Base-by-base conservation (phyloP, 129 eudicot species). In the Pulicaria dysenterica region DNA sequence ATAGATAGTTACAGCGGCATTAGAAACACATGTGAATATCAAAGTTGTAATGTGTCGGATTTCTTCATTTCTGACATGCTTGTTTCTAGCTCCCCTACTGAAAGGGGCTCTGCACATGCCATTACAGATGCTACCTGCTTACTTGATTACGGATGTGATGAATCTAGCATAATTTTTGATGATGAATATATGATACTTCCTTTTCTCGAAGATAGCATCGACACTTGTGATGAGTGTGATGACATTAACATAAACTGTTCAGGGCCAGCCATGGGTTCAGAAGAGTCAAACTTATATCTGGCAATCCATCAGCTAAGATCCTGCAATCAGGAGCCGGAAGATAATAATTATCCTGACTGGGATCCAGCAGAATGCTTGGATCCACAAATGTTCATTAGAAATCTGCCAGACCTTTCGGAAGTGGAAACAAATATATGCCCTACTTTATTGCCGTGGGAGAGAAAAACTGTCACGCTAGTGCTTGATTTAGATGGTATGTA, bases 401-500 rank as follows among this genome's bases (percentile, higher is more conserved):
- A 79, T 78, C 49, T 87, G 15, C 95, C 95, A 4, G 95, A 93
- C 50, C 78, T 87, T 50, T 75, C 87, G 4, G 91, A 90, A 58
- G 78, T 61, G 64, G 85, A 78, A 54, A 64, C 83, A 57, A 80
- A 60, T 77, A 57, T 74, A 50, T 65, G 55, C 66, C 83, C 95
- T 15, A 55, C 81, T 49, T 12, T 55, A 6, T 49, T 73, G 34
- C 76, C 75, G 0, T 60, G 67, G 69, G 81, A 75, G 74, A 84
- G 51, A 77, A 94, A 90, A 82, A 72, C 88, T 9, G 77, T 87
- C 45, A 94, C 99, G 7, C 76, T 94, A 54, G 99, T 86, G 46
- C 96, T 94, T 68, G 99, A 94, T 87, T 78, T 94, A 69, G 99
- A 94, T 84, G 99, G 99, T 90, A 80, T 73, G 86, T 7, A 61